Percentiles rank a stretch among this genome's conserved stretches.
Evolutionary conservation across 108 stramenopile genomes (phyloP).

Genomic region (Schizochytrium sp.): DNA sequence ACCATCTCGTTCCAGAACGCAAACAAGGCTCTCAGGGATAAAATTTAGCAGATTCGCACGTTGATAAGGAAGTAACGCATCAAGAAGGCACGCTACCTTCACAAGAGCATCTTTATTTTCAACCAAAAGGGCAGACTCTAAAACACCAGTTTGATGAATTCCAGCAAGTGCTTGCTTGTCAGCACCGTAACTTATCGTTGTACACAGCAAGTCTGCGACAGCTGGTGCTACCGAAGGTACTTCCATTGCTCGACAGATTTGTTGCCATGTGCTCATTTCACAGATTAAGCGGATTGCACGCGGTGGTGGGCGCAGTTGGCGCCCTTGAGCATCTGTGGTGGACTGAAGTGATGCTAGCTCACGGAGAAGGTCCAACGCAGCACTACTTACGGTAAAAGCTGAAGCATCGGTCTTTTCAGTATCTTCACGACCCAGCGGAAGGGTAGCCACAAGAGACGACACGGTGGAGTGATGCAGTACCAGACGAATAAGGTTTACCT

Average conservation of each 20-base stretch:
- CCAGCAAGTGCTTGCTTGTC: neutral
- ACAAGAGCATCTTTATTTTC: neutral
- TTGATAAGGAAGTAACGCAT: neutral
- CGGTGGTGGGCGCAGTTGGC: neutral
- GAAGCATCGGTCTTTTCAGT: neutral
- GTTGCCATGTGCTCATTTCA: neutral
- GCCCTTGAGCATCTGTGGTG: conserved; percentile 11
- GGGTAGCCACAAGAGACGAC: neutral
- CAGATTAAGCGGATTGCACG: neutral
- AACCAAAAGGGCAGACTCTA: neutral
- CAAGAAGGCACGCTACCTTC: conserved; percentile 1
- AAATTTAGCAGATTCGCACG: neutral
- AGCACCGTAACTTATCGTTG: neutral
- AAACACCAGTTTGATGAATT: neutral
- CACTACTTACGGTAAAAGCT: neutral
- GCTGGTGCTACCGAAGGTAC: neutral
- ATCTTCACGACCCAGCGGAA: neutral
- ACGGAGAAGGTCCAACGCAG: neutral
- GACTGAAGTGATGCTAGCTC: conserved; percentile 18
- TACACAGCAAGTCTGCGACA: neutral
- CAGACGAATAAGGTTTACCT: neutral
- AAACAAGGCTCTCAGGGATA: conserved; percentile 33
- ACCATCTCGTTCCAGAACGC: conserved; percentile 9
- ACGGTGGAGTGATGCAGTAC: neutral
- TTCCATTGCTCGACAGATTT: neutral